These are phyloP conservation scores for Eleusine indica DNA, from an alignment of 176 grass and related monocot species.

Conservation along the genomic window DNA sequence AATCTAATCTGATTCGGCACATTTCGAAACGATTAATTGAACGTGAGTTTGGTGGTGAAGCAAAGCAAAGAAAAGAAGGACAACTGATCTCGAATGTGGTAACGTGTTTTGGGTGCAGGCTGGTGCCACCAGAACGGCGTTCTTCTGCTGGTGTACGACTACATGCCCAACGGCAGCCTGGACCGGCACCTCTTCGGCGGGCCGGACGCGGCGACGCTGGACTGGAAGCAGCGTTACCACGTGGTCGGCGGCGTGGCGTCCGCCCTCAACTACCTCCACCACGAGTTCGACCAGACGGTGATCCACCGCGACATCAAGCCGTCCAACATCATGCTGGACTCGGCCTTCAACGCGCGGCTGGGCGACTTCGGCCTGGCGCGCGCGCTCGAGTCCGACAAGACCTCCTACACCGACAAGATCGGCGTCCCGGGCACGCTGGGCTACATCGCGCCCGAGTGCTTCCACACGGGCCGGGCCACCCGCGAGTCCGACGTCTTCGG, in stretches of 20 bases:
- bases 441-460: constrained; percentile 96
- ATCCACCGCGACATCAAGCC: constrained; percentile 99
- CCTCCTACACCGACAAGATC: constrained; percentile 81
- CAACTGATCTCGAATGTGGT: neutral
- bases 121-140: constrained; percentile 81
- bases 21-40: neutral
- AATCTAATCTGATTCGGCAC: neutral
- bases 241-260: constrained; percentile 67
- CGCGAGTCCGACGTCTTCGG: constrained; percentile 85
- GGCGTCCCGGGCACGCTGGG: constrained; percentile 79
- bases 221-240: constrained; percentile 72
- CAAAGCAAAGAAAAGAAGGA: too few species aligned
- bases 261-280: constrained; percentile 88
- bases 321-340: constrained; percentile 95
- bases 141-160: constrained; percentile 80
- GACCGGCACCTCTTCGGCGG: constrained; percentile 58
- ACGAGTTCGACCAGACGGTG: constrained; percentile 89
- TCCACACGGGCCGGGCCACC: constrained; percentile 88
- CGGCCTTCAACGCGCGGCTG: constrained; percentile 74
- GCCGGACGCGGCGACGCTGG: constrained; percentile 29
- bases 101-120: constrained; percentile 31
- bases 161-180: constrained; percentile 83
- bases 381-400: constrained; percentile 84
- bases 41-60: neutral
- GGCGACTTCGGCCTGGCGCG: constrained; percentile 97